A percentile compares a stretch with the other conserved stretches of the same genome.
Evolutionary conservation across 2,329 filamentous ascomycete species (phyloP).

Genomic region (Atkinsonella hypoxylon): DNA sequence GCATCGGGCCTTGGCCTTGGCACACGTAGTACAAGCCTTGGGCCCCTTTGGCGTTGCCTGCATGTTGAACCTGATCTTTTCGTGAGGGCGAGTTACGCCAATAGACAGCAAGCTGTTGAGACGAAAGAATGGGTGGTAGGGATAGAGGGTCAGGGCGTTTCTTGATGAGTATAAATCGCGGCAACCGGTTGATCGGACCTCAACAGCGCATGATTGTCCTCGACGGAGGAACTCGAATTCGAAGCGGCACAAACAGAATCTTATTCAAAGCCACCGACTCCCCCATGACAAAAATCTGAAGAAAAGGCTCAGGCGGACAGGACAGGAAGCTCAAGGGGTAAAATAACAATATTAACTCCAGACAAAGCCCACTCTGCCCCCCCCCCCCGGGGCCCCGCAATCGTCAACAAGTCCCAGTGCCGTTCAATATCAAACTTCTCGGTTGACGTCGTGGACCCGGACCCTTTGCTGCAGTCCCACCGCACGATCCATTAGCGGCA

Average conservation of each 20-base stretch:
- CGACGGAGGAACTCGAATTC: background rate
- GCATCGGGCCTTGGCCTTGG: slow-evolving; percentile 39
- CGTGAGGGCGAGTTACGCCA: background rate
- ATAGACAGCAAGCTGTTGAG: background rate
- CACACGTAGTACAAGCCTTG: slow-evolving; percentile 37
- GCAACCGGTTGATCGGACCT: background rate
- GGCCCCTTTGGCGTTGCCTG: slow-evolving; percentile 28
- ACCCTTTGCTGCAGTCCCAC: background rate
- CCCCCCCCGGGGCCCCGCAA: background rate
- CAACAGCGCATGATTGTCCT: slow-evolving; percentile 1
- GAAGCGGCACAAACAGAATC: background rate
- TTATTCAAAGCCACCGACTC: no score
- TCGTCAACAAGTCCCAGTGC: background rate
- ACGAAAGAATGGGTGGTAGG: no score
- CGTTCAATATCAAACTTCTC: background rate
- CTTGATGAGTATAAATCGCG: background rate
- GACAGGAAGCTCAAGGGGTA: slow-evolving; percentile 2
- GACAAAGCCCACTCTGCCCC: background rate
- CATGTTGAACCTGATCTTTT: slow-evolving; percentile 8
- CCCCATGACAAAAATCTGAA: background rate
- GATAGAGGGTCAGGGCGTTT: background rate
- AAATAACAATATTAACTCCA: background rate
- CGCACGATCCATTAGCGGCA: slow-evolving; percentile 1
- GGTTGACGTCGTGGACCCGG: background rate
- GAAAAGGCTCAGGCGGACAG: background rate